phyloP scores from a whole-genome alignment of 805 yeast species.

The Saccharomycopsis schoenii region DNA sequence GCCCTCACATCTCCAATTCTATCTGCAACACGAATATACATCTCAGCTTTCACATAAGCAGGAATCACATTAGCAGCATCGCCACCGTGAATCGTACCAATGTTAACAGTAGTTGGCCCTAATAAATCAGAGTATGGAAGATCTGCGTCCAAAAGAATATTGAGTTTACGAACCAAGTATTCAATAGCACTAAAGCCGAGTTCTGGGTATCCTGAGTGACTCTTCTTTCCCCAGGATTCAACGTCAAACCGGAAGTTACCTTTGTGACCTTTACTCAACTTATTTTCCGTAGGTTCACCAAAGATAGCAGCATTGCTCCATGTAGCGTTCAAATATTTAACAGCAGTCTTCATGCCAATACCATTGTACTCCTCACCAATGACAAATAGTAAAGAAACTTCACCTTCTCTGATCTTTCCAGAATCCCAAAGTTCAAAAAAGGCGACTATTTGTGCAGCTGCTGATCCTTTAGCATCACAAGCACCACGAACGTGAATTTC shows the following conservation, averaged over 20 bases:
- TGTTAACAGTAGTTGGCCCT: slow-evolving; percentile 52
- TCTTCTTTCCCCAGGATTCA: slow-evolving; percentile 40
- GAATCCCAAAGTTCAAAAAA: slow-evolving; percentile 35
- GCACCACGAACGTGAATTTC: slow-evolving; percentile 57
- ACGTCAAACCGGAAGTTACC: slow-evolving; percentile 40
- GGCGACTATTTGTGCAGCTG: slow-evolving; percentile 52
- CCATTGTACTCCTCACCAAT: slow-evolving; percentile 65
- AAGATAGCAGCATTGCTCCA: slow-evolving; percentile 56
- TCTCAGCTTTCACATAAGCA: slow-evolving; percentile 40
- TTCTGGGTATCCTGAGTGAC: slow-evolving; percentile 64
- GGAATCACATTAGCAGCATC: slow-evolving; percentile 61
- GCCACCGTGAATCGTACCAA: slow-evolving; percentile 50
- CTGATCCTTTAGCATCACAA: slow-evolving; percentile 59
- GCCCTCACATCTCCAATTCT: slow-evolving; percentile 21
- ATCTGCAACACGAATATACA: slow-evolving; percentile 45
- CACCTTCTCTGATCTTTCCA: slow-evolving; percentile 39
- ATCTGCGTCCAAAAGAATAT: slow-evolving; percentile 32
- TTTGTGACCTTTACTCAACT: slow-evolving; percentile 64
- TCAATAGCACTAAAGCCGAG: slow-evolving; percentile 55
- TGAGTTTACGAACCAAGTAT: slow-evolving; percentile 40
- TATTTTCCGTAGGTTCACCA: slow-evolving; percentile 68
- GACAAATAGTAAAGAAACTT: slow-evolving; percentile 47
- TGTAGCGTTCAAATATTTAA: slow-evolving; percentile 28
- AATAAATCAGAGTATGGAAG: slow-evolving; percentile 45
- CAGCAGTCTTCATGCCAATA: slow-evolving; percentile 46